These are phyloP conservation scores for Fistulina hepatica DNA, from an alignment of 1,284 basidiomycete species.

Conservation along the genomic window DNA sequence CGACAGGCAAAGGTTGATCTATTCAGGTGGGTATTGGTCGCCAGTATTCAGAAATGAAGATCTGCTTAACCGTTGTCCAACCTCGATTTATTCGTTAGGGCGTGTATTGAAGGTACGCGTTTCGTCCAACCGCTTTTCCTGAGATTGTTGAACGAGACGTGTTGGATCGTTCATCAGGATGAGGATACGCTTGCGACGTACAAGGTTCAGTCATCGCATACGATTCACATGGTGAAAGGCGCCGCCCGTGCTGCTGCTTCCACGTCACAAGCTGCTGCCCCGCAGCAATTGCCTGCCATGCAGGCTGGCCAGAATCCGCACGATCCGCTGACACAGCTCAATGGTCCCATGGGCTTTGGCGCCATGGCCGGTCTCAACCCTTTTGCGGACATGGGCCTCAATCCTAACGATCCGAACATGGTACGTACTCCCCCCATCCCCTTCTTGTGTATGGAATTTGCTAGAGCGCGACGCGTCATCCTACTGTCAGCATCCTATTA, in stretches of 20 bases:
- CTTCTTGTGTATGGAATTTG: no score
- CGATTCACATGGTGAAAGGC: constrained; percentile 91
- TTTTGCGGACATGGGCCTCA: constrained; percentile 77
- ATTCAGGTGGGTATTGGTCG: constrained; percentile 53
- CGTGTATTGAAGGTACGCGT: constrained; percentile 56
- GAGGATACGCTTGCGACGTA: constrained; percentile 74
- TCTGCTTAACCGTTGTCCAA: no score
- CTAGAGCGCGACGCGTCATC: no score
- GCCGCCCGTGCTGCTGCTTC: constrained; percentile 42
- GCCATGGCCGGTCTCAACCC: constrained; percentile 77
- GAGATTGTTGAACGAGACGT: constrained; percentile 6
- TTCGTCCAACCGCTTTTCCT: not conserved
- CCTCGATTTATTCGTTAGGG: constrained; percentile 35
- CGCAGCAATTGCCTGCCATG: constrained; percentile 61
- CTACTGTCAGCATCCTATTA: no score
- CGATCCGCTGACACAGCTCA: constrained; percentile 68
- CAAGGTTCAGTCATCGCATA: constrained; percentile 82
- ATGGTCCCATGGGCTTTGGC: constrained; percentile 60
- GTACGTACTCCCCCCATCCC: constrained; percentile 30
- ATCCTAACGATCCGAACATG: constrained; percentile 85
- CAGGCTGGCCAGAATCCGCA: constrained; percentile 75
- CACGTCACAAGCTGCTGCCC: constrained; percentile 21
- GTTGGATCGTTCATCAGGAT: constrained; percentile 52
- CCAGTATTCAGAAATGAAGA: constrained; percentile 4
- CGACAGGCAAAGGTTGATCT: constrained; percentile 77